Evolutionary conservation across 257 asterid genomes (phyloP), one percentile per base, ranked within the genome.

Genomic region (Petunia secreta): DNA sequence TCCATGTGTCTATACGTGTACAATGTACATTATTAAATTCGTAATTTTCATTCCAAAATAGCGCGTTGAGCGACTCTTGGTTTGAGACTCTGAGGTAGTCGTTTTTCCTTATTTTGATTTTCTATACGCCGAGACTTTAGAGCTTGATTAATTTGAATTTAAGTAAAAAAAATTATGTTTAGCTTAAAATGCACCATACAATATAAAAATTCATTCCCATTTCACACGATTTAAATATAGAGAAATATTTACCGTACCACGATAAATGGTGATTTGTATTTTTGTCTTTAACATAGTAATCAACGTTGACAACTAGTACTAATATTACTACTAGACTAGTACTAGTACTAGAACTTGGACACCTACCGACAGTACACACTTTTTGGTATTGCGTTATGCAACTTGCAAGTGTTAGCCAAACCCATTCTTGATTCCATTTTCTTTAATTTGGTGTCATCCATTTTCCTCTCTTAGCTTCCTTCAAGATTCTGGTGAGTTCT

Each of bases 401-500:
- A 34, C 40, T 62, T 13, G 8, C 7, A 62, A 25, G 14, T 25
- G 6, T 59, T 60, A 60, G 11, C n/a, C 75, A 43, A 14, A 41
- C 38, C 75, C 54, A 68, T 68, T 68, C 75, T 46, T n/a, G 8
- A 44, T 46, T 43, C 58, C n/a, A 15, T 25, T 3, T 25, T 41
- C 46, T 13, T 65, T 9, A 8, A 1, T 46, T 52, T 10, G 76
- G 59, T 69, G 59, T 69, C 76, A 9, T 46, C 25, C 59, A 69
- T 46, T 46, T 69, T 2, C 77, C 34, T 25, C 25, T 46, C 75
- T 14, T 3, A 39, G 50, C 36, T 40, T 5, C 36, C 1, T 66
- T 68, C 57, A 67, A 66, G 54, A 66, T 15, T 66, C 53, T 50
- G 77, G 77, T 71, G 77, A 60, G 40, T 71, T 46, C 43, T 71